Base-by-base conservation (phyloP, 176 grass and related monocot species). In the Thalia dealbata region DNA sequence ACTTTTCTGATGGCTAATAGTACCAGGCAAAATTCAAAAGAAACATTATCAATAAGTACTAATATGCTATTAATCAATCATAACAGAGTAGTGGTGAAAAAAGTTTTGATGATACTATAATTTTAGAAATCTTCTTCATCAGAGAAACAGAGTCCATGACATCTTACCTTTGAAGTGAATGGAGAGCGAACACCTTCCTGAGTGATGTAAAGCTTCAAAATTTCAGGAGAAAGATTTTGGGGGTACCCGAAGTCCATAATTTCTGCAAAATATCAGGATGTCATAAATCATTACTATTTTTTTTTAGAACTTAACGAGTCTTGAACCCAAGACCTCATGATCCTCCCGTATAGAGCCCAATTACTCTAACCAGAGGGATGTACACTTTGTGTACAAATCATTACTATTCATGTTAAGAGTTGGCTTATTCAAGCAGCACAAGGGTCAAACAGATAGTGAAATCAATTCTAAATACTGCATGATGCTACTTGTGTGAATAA, bases 211-310 rank as follows among this genome's bases (percentile, higher is more conserved):
- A 99, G 81, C 79, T 99, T 99, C 45, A 99, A 84, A 56, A 99
- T 99, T 88, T 99, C 95, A 75, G 95, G 90, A 11, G 95, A 99
- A 74, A 99, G 85, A 80, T 99, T 99, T 78, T 99, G 95, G 64
- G 95, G 95, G 73, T 93, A 99, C 56, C 95, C 95, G 35, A 99
- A 99, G 78, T 99, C 95, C 95, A 99, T 99, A 76, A 99, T 99
- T 67, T 99, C 95, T 99, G 90, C 60, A 84, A 26, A 58, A n/a
- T 58, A 58, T 58, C 46, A 72, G 28, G 22, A 72, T 26, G 2
- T 44, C 24, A 48, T 6, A 54, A 6, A 51, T 19, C 13, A 8
- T 18, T 52, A 27, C 23, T 29, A n/a, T n/a, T 28, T 23, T n/a
- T n/a, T n/a, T n/a, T n/a, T n/a, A n/a, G n/a, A n/a, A n/a, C n/a